Base-by-base conservation (phyloP, 1,284 basidiomycete species). In the Amylostereum areolatum region DNA sequence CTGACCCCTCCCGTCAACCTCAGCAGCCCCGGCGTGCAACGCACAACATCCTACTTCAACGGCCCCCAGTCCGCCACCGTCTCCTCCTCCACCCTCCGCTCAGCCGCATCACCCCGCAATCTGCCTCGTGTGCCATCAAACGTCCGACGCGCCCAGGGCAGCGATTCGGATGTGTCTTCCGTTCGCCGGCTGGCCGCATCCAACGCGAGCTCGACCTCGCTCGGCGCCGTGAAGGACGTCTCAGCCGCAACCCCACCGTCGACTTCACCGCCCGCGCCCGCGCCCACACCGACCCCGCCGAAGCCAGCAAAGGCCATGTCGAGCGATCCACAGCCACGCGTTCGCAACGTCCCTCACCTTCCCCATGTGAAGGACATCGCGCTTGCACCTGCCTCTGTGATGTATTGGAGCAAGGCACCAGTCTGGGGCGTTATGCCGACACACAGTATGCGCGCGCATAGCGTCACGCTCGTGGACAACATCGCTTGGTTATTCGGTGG, bases 401-500 rank as follows among this genome's bases (percentile, higher is more conserved):
- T 94, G 86, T 89, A 95, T 66, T 95, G 91, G 86, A 90, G 87
- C 55, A 77, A 78, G 48, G 85, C 90, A 1, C 88, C 92, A 0
- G 84, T 88, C 5, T 88, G 89, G 62, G 92, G 92, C 1, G 57
- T 69, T 1, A 66, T 92, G 42, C 92, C 92, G 2, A 76, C 74
- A 56, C 81, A 85, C 55, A 79, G 81, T 8, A 81, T 94, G 68
- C 80, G 92, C 3, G 90, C 92, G 2, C 92, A 95, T 63, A 91
- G 80, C 6, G 85, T 87, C 43, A 94, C 87, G 1, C 71, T 96
- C 34, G 83, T 93, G 25, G 91, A 92, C 52, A 81, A 84, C 48
- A 70, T 81, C 27, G 86, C 89, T 1, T 97, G 92, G 90, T 61
- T 96, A 31, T 87, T 96, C 59, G 93, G 93, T 5, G 93, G 93